These are phyloP conservation scores for Salicornia ramosissima DNA, from an alignment of 148 eudicot species.

Conservation along the genomic window DNA sequence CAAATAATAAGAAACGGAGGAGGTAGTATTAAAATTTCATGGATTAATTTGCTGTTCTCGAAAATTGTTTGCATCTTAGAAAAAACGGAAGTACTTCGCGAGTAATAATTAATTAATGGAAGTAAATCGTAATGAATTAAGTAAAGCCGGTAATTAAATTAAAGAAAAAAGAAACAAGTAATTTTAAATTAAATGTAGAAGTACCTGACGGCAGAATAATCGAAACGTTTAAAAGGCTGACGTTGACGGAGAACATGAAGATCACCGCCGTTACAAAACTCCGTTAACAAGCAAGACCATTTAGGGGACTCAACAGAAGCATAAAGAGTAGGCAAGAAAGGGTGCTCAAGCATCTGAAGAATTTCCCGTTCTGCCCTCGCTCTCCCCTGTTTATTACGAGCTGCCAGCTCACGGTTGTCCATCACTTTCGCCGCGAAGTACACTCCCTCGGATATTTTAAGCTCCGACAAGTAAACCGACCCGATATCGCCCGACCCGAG, in stretches of 20 bases:
- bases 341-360: conserved; percentile 72
- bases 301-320: conserved; percentile 55
- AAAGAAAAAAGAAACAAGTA: conserved; percentile 1
- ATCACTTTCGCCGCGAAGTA: conserved; percentile 84
- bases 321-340: conserved; percentile 72
- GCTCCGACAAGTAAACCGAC: conserved; percentile 68
- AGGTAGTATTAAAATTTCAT: too few species aligned
- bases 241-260: conserved; percentile 91
- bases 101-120: too few species aligned
- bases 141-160: too few species aligned
- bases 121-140: background rate
- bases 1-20: too few species aligned
- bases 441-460: conserved; percentile 38
- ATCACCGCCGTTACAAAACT: conserved; percentile 97
- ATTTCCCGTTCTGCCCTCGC: conserved; percentile 74
- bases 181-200: too few species aligned
- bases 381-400: conserved; percentile 67
- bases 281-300: conserved; percentile 77
- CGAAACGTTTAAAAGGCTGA: conserved; percentile 73
- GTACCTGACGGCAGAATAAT: conserved; percentile 84
- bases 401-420: conserved; percentile 63
- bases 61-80: too few species aligned
- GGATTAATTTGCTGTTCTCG: too few species aligned
- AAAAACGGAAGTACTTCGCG: too few species aligned
- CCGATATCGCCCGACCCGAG: conserved; percentile 96